Evolutionary conservation across 495 filamentous ascomycete species (phyloP), one percentile per base, ranked within the genome.

Genomic region (Pyrenopolyporus hunteri): DNA sequence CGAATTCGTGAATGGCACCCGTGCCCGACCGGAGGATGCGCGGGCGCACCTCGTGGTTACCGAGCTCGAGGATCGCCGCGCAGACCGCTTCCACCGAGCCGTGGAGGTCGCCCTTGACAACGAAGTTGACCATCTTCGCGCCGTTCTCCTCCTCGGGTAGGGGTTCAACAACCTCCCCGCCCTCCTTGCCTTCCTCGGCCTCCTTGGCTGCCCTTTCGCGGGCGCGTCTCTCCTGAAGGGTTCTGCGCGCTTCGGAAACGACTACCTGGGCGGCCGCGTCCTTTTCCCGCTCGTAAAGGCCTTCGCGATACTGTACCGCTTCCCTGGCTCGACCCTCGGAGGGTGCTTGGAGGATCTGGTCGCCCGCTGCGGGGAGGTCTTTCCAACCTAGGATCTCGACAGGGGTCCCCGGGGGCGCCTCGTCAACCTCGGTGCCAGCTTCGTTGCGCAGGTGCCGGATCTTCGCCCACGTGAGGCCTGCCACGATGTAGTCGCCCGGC

Each of bases 361-460:
- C 89, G 23, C 95, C 95, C 10, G 95, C 95, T n/a, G 78, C 76
- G 0, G 95, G 93, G 37, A 93, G 89, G 46, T 96, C 92, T 61
- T 86, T 86, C 95, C 95, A 99, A 3, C 95, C 95, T 55, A 96
- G 87, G 42, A 99, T 83, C 69, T 97, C 91, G 5, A 97, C 89
- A 0, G 94, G 92, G 31, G 87, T 91, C 5, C 94, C 95, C 0
- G 95, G 95, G 0, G 86, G 83, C n/a, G 92, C 91, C 69, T 86
- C 86, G 8, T 76, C 64, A 28, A 98, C 79, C 9, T 85, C 75
- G 13, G 83, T 72, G 25, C 94, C 92, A 13, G 89, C 89, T 78
- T 98, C 92, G 67, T 97, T 95, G 11, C 86, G 82, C 10, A 99
- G 80, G 7, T 85, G 85, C 11, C 91, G 86, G 19, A 98, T 87